Conservation (phyloP, 768 basidiomycete species). For the Termitomyces bulborhizus region DNA sequence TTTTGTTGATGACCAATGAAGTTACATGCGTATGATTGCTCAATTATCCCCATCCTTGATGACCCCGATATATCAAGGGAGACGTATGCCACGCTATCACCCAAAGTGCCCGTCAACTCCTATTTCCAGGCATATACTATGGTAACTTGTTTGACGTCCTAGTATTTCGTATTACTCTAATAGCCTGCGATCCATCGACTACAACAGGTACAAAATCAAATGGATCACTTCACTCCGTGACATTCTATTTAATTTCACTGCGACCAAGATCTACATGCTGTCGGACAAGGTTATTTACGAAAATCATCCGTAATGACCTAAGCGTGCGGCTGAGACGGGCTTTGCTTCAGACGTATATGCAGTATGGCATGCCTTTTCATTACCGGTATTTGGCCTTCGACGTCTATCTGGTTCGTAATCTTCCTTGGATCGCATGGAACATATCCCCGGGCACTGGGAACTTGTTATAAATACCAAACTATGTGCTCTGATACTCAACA, state of each 20-base stretch:
- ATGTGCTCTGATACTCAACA: not conserved
- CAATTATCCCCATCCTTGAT: not conserved
- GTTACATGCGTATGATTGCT: no score
- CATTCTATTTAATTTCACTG: not conserved
- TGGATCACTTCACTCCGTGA: not conserved
- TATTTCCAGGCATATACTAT: not conserved
- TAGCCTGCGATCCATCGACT: not conserved
- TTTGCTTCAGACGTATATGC: not conserved
- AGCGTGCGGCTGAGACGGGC: not conserved
- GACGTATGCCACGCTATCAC: not conserved
- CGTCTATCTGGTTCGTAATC: not conserved
- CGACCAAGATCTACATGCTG: not conserved
- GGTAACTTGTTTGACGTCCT: not conserved
- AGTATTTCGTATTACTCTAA: not conserved
- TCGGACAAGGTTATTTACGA: not conserved
- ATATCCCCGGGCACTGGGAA: not conserved
- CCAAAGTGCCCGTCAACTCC: not conserved
- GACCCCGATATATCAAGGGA: not conserved
- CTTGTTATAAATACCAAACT: not conserved
- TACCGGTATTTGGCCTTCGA: not conserved
- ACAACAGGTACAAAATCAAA: not conserved
- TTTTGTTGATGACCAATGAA: no score
- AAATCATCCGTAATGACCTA: not conserved
- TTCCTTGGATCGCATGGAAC: constrained; percentile 4
- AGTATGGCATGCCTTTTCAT: not conserved